Percentiles rank a stretch among this genome's conserved stretches.
These are phyloP conservation scores for Abelmoschus esculentus DNA, from an alignment of 345 rosid genomes.

Conservation along the genomic window DNA sequence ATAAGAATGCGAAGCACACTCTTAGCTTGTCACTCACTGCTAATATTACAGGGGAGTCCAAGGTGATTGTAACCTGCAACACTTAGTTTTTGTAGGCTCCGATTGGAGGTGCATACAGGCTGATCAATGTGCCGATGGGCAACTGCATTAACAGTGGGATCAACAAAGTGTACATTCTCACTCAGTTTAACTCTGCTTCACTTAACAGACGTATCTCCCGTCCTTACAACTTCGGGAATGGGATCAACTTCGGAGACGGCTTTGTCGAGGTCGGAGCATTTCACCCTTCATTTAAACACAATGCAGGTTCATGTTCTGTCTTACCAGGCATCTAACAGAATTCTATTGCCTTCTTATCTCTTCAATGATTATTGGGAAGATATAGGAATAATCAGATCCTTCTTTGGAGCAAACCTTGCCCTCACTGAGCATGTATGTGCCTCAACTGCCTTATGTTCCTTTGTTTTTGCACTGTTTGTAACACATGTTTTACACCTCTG, in stretches of 20 bases:
- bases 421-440: not conserved
- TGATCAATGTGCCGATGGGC: conserved; percentile 98
- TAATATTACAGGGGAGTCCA: conserved; percentile 34
- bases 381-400: conserved; percentile 93
- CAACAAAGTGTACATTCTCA: conserved; percentile 92
- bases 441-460: not conserved
- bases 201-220: conserved; percentile 85
- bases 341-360: conserved; percentile 31
- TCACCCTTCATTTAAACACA: not conserved
- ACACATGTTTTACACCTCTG: conserved; percentile 18
- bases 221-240: conserved; percentile 70
- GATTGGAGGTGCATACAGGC: conserved; percentile 87
- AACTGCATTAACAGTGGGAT: conserved; percentile 93
- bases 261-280: conserved; percentile 48
- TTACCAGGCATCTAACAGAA: not conserved
- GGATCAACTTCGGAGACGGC: conserved; percentile 78
- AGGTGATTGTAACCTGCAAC: conserved; percentile 26
- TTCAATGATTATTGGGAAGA: conserved; percentile 99
- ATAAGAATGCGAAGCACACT: conserved; percentile 13
- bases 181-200: conserved; percentile 88
- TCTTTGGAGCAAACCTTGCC: conserved; percentile 77
- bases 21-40: conserved; percentile 51
- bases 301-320: not conserved
- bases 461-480: not conserved
- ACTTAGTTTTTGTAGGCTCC: conserved; percentile 49